A percentile compares a stretch with the other conserved stretches of the same genome.
Conservation (phyloP, 2,329 filamentous ascomycete genomes). For the Oidium heveae region DNA sequence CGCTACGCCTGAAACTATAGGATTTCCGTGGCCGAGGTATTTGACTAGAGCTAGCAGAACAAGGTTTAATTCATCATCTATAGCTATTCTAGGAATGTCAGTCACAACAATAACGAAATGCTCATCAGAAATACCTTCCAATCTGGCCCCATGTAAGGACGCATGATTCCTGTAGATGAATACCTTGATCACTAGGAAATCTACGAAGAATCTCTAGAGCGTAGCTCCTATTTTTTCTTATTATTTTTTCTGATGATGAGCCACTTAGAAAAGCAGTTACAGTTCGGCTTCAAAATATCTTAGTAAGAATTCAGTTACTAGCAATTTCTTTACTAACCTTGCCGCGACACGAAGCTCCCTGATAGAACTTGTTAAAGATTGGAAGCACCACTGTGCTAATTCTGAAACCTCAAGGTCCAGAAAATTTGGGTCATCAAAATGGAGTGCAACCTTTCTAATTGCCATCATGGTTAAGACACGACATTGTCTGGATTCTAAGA, state of each 20-base stretch:
- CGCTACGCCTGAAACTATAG: slow-evolving; percentile 53
- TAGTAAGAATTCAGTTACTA: not conserved
- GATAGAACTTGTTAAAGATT: slow-evolving; percentile 57
- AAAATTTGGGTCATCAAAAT: slow-evolving; percentile 32
- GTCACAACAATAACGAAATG: not conserved
- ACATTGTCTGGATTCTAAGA: slow-evolving; percentile 29
- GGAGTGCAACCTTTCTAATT: slow-evolving; percentile 41
- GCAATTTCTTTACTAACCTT: slow-evolving; percentile 21
- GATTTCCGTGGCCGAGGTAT: slow-evolving; percentile 64
- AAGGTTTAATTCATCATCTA: slow-evolving; percentile 66
- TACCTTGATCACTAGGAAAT: slow-evolving; percentile 30
- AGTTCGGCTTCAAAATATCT: slow-evolving; percentile 24
- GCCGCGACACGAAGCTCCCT: slow-evolving; percentile 68
- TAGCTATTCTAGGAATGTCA: slow-evolving; percentile 28
- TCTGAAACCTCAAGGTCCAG: slow-evolving; percentile 41
- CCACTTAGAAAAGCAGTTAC: slow-evolving; percentile 38
- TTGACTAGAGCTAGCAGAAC: slow-evolving; percentile 64
- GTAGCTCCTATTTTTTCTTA: slow-evolving; percentile 35
- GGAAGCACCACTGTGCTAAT: slow-evolving; percentile 58
- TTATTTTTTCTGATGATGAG: slow-evolving; percentile 16
- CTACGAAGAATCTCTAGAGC: slow-evolving; percentile 45
- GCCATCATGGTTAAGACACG: slow-evolving; percentile 48
- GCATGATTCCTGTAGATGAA: slow-evolving; percentile 54
- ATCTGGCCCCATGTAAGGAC: slow-evolving; percentile 72
- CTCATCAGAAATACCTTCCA: slow-evolving; percentile 27